Conservation (phyloP, 768 basidiomycete species). For the Leccinellum luteum region DNA sequence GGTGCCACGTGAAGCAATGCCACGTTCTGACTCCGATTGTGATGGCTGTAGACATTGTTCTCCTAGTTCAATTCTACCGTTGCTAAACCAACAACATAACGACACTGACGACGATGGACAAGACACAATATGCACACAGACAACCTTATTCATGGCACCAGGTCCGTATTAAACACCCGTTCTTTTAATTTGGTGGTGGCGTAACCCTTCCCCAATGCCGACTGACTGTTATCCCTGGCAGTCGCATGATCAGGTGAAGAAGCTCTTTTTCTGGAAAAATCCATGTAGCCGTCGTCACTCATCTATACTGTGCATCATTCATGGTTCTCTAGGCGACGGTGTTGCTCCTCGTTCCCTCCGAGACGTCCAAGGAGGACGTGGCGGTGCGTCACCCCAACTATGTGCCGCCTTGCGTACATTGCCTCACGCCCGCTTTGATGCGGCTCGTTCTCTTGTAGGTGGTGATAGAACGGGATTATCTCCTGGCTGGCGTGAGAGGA, state of each 20-base stretch:
- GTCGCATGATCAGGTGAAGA: constrained; percentile 81
- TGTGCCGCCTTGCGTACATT: background rate
- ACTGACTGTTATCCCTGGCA: constrained; percentile 28
- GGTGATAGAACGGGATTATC: constrained; percentile 64
- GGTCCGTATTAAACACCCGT: constrained; percentile 41
- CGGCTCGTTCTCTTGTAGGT: constrained; percentile 44
- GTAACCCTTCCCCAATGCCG: constrained; percentile 3
- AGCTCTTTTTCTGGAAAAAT: constrained; percentile 10
- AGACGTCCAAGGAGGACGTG: constrained; percentile 69
- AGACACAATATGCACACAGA: constrained; percentile 29
- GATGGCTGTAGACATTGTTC: constrained; percentile 17
- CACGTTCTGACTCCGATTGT: constrained; percentile 35
- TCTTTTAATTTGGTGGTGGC: constrained; percentile 15
- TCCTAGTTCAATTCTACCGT: constrained; percentile 8
- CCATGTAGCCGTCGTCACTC: constrained; percentile 6
- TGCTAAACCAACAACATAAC: constrained; percentile 8
- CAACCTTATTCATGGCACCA: constrained; percentile 83
- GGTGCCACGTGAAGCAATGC: constrained; percentile 26
- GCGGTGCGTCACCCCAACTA: constrained; percentile 44
- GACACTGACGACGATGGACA: constrained; percentile 21
- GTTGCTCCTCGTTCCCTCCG: constrained; percentile 68
- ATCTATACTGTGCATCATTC: constrained; percentile 18
- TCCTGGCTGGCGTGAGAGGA: constrained; percentile 72
- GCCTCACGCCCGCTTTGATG: background rate
- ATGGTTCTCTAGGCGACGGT: constrained; percentile 60